Evolutionary conservation across 1,139 yeast species (phyloP), one percentile per base, ranked within the genome.

Genomic region (Yamadazyma mexicana): DNA sequence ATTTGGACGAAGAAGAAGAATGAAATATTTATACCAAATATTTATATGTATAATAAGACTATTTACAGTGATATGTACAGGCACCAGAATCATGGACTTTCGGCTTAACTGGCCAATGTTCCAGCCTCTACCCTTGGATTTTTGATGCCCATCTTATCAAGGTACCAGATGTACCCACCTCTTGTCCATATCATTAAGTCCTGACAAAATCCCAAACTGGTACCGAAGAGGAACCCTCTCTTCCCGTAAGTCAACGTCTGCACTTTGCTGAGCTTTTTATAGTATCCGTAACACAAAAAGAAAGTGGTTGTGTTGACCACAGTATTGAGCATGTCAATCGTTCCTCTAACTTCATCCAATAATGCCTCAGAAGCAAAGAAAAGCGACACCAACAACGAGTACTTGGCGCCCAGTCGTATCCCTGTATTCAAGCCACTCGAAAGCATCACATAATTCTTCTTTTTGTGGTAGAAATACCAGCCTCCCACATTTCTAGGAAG

Each of bases 381-480:
- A 2, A 71, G 55, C 0, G 75, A 68, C 1, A 81, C 76, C 4
- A 77, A 72, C 0, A 59, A 42, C 2, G 81, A 68, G 42, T 71
- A 69, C 48, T 76, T 79, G 14, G 61, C 38, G 0, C 77, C 74
- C 18, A 67, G 70, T 39, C 55, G 59, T 18, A 73, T 45, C 0
- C 82, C 86, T 11, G 54, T 46, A 12, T 62, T 63, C 47, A 77
- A 59, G 0, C 86, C 87, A 18, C 65, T 66, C 40, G 77, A 69
- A 31, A 85, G 62, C 64, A 87, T 80, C 32, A 83, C 85, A 58
- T 86, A 86, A 59, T 86, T 85, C 64, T 87, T 87, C 49, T 88
- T 75, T 61, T 86, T 87, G 61, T 87, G 95, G 61, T 88, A 87
- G 56, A 84, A 85, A 57, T 85, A 88, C 96, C 96, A 87, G 0